Percentiles rank a stretch among this genome's conserved stretches.
Evolutionary conservation across 2,329 filamentous ascomycete species (phyloP).

Genomic region (Fusarium brevicatenulatum): DNA sequence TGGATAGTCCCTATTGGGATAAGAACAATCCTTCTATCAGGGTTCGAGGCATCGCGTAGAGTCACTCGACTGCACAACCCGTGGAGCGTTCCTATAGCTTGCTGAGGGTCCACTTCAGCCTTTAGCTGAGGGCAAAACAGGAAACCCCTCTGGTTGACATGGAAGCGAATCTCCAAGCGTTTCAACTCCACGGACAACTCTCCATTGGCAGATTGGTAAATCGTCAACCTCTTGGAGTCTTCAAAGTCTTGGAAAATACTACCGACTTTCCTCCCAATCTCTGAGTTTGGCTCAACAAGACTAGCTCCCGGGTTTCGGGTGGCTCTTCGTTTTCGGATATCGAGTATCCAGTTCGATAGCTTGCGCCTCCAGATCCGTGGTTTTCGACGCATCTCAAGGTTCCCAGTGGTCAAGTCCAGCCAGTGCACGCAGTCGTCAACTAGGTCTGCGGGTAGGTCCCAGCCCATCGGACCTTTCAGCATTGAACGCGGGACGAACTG

Average conservation of each 20-base stretch:
- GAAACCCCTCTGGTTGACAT: constrained; percentile 54
- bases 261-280: constrained; percentile 43
- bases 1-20: constrained; percentile 58
- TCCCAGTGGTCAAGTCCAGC: constrained; percentile 57
- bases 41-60: constrained; percentile 50
- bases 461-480: constrained; percentile 43
- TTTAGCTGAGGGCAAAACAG: constrained; percentile 61
- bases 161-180: constrained; percentile 64
- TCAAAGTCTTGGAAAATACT: constrained; percentile 58
- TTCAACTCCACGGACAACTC: constrained; percentile 60
- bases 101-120: constrained; percentile 63
- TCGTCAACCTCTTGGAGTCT: constrained; percentile 19
- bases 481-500: constrained; percentile 49
- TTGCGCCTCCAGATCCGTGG: constrained; percentile 47
- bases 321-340: constrained; percentile 40
- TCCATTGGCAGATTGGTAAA: constrained; percentile 51
- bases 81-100: constrained; percentile 62
- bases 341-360: constrained; percentile 48
- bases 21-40: constrained; percentile 60
- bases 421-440: constrained; percentile 67
- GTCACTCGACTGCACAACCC: constrained; percentile 19
- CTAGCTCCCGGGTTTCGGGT: constrained; percentile 2
- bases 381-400: constrained; percentile 62
- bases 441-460: constrained; percentile 63
- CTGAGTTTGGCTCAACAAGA: constrained; percentile 62